Conservation (phyloP, 1,139 yeast species). For the Protomyces macrosporus region DNA sequence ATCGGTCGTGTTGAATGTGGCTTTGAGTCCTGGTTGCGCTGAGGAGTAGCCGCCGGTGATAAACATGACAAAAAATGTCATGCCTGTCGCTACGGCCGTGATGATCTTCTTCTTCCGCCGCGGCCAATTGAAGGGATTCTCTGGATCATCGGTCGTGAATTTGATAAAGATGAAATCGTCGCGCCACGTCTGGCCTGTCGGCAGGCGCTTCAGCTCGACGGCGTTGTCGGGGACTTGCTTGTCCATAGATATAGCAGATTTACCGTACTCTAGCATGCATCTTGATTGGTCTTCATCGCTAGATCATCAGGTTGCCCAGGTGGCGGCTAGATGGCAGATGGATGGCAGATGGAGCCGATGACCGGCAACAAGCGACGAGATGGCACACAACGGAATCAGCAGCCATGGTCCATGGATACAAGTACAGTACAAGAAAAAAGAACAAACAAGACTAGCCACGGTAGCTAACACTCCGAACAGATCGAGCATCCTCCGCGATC, state of each 20-base stretch:
- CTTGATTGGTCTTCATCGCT: background rate
- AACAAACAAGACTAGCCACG: background rate
- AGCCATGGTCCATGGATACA: too few species aligned
- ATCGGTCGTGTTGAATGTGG: background rate
- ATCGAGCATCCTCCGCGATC: background rate
- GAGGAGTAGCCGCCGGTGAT: background rate
- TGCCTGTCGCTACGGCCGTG: background rate
- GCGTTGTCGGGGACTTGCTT: background rate
- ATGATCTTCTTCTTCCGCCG: background rate
- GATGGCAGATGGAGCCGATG: too few species aligned
- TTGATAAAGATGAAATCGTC: background rate
- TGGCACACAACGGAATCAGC: too few species aligned
- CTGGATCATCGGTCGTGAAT: background rate
- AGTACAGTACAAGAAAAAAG: too few species aligned
- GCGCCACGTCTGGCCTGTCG: background rate
- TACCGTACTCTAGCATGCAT: too few species aligned
- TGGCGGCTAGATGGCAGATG: too few species aligned
- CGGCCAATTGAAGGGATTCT: constrained; percentile 7
- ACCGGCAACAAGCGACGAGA: too few species aligned
- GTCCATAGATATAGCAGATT: background rate
- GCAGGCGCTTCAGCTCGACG: background rate
- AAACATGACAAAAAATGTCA: constrained; percentile 1
- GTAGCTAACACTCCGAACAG: background rate
- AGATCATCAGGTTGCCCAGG: too few species aligned
- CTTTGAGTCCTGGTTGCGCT: background rate